phyloP scores from a whole-genome alignment of 2,329 filamentous ascomycete genomes.

The Paraconiothyrium sp. region DNA sequence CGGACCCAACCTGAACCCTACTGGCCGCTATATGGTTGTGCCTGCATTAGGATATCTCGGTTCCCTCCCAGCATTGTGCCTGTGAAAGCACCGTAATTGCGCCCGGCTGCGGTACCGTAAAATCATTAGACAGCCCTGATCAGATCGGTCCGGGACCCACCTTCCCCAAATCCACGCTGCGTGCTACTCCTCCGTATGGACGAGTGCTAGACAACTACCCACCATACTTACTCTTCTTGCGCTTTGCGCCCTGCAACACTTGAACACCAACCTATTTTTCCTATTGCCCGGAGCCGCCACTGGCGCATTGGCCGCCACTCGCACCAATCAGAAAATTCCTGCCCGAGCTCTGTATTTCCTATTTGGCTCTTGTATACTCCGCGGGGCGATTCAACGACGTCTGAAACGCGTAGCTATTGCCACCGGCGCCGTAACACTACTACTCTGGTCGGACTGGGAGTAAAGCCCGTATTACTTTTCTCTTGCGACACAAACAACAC shows the following conservation, averaged over 20 bases:
- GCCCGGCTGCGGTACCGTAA: conserved; percentile 27
- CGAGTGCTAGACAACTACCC: conserved; percentile 34
- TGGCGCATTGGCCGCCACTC: conserved; percentile 26
- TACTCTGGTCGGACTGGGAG: not conserved
- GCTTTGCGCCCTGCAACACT: conserved; percentile 53
- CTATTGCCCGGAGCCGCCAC: conserved; percentile 28
- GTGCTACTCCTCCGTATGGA: conserved; percentile 39
- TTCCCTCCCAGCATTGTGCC: conserved; percentile 23
- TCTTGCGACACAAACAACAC: conserved; percentile 19
- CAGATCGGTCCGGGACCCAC: conserved; percentile 36
- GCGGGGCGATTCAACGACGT: conserved; percentile 22
- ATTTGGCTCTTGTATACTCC: conserved; percentile 38
- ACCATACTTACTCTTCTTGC: conserved; percentile 49
- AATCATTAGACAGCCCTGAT: conserved; percentile 36
- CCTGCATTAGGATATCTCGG: conserved; percentile 31
- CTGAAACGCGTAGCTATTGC: conserved; percentile 28
- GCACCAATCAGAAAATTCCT: conserved; percentile 36
- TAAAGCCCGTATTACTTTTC: not conserved
- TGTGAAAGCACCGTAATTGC: conserved; percentile 32
- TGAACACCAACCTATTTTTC: conserved; percentile 44
- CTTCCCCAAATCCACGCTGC: conserved; percentile 33
- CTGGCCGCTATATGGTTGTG: conserved; percentile 41
- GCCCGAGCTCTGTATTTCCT: conserved; percentile 38
- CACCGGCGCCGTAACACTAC: conserved; percentile 29
- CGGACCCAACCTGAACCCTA: conserved; percentile 33